phyloP scores from a whole-genome alignment of 345 rosid genomes.

The Diplotaxis tenuifolia region DNA sequence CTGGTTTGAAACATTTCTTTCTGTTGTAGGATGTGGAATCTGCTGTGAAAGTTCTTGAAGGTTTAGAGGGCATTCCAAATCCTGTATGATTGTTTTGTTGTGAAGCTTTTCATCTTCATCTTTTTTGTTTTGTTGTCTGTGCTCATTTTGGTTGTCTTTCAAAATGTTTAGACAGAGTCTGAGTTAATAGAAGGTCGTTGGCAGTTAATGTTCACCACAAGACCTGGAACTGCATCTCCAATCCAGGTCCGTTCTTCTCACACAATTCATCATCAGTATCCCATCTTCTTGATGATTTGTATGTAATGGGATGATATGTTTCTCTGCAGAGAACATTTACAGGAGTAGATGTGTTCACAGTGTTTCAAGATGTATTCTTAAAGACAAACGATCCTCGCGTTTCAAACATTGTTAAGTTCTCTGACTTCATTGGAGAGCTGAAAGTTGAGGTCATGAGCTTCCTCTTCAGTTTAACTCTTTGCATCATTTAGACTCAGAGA shows the following conservation, averaged over 20 bases:
- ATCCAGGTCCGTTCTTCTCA: constrained; percentile 61
- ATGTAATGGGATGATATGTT: neutral
- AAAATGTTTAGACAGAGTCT: constrained; percentile 58
- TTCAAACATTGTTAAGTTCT: constrained; percentile 76
- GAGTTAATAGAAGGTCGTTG: constrained; percentile 83
- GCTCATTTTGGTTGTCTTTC: neutral
- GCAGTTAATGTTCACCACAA: constrained; percentile 91
- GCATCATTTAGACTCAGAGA: neutral
- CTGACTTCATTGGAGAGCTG: constrained; percentile 82
- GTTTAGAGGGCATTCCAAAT: constrained; percentile 57
- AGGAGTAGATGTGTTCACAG: constrained; percentile 77
- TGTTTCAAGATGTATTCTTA: constrained; percentile 86
- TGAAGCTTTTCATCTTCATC: neutral
- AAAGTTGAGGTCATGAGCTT: constrained; percentile 69
- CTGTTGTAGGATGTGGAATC: constrained; percentile 62
- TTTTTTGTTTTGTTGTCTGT: neutral
- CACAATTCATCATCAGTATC: neutral
- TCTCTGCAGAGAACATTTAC: constrained; percentile 85
- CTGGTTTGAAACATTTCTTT: neutral
- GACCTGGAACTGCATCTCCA: constrained; percentile 97
- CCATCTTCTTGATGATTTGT: neutral
- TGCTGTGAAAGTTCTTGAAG: constrained; percentile 75
- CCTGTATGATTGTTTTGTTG: constrained; percentile 53
- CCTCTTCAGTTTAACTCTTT: neutral
- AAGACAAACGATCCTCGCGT: constrained; percentile 81